Base-by-base conservation (phyloP, 208 protist species). In the Zelonia costaricensis region DNA sequence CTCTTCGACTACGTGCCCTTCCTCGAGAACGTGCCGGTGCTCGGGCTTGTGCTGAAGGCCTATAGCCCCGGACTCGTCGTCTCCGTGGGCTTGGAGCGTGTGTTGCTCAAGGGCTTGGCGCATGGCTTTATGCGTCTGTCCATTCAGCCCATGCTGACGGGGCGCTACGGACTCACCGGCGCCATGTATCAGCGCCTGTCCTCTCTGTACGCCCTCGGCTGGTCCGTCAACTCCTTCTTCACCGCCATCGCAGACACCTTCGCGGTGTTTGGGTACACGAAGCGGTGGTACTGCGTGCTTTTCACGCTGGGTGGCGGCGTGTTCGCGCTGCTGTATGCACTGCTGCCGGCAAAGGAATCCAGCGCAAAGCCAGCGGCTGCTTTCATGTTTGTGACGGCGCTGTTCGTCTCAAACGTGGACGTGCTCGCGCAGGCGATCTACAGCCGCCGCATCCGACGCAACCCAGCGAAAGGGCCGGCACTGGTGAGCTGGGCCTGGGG, bases 401-500 rank as follows among this genome's bases (percentile, higher is more conserved):
- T 83, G 28, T 70, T 76, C 48, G 76, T 80, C 53, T 69, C 75
- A n/a, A 82, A 80, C 55, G 68, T 92, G 10, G 85, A 92, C 61
- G 84, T 80, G 43, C 76, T 92, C 9, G 80, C 79, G 3, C 64
- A 84, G 33, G 85, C 81, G 18, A 68, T 82, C 54, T 92, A 92
- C 81, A 88, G 76, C 54, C 73, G 78, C 18, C 62, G 80, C 39
- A 80, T 92, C 30, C 78, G 76, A 25, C 48, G 54, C 20, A 36
- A 68, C 39, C 85, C 85, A 9, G 47, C 39, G 31, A 46, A 61
- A 16, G 80, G 81, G 16, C 53, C 76, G 8, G 40, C 74, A 5
- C 63, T 92, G 3, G 78, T 92, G 38, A 82, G 73, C 31, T 92
- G 78, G 77, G 60, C 85, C 20, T 92, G 79, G 81, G 78, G 74